A percentile compares a stretch with the other conserved stretches of the same genome.
phyloP scores from a whole-genome alignment of 2,329 filamentous ascomycete species.

The Sordariomycetes sp. region DNA sequence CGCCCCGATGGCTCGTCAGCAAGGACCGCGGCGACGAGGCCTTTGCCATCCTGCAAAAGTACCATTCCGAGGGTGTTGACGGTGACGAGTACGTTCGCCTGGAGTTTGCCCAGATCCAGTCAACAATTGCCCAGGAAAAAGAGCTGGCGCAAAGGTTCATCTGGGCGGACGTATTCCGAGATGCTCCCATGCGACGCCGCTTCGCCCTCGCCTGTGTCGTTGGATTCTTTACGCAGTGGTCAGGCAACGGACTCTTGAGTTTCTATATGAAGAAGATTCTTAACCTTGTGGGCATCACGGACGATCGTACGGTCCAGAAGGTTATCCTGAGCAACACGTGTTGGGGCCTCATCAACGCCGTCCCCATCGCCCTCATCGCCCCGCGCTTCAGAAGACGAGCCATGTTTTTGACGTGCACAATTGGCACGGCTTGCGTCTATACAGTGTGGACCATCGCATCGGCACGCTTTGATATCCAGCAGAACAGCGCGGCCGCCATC shows the following conservation, averaged over 20 bases:
- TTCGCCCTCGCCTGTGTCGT: constrained; percentile 13
- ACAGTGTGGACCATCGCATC: constrained; percentile 25
- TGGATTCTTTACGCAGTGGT: constrained; percentile 17
- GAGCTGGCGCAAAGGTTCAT: constrained; percentile 23
- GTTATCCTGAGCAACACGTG: constrained; percentile 20
- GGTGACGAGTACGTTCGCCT: constrained; percentile 15
- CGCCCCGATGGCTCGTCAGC: constrained; percentile 20
- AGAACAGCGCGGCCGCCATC: constrained; percentile 27
- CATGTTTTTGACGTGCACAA: constrained; percentile 7
- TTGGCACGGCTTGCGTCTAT: constrained; percentile 17
- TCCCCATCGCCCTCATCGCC: constrained; percentile 26
- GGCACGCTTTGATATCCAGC: constrained; percentile 27
- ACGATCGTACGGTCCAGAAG: constrained; percentile 13
- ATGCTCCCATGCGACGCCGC: constrained; percentile 17
- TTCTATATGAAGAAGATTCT: constrained; percentile 28
- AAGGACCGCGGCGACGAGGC: constrained; percentile 18
- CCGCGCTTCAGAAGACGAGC: constrained; percentile 23
- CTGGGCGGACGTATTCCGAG: constrained; percentile 11
- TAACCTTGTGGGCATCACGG: constrained; percentile 23
- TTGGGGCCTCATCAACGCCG: constrained; percentile 31
- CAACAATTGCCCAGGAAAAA: constrained; percentile 27
- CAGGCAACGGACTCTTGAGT: constrained; percentile 20
- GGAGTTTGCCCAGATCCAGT: constrained; percentile 24
- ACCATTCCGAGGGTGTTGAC: constrained; percentile 28
- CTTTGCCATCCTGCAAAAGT: constrained; percentile 12